These are phyloP conservation scores for Selaginella moellendorffii DNA, from an alignment of 75 land plant species.

Conservation along the genomic window DNA sequence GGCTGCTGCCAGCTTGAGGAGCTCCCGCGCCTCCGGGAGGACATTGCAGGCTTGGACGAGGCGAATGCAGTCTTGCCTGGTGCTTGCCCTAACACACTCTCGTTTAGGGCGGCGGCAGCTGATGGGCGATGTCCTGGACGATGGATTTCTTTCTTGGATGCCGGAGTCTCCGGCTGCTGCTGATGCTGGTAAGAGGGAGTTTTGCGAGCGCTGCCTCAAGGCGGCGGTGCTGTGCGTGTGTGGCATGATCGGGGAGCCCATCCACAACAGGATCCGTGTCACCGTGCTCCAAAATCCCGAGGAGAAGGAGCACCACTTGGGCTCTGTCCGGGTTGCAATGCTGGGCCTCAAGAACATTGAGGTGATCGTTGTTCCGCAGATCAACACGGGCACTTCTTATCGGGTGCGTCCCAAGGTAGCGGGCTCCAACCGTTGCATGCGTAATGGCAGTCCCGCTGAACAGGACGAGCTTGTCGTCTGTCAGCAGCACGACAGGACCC, in stretches of 20 bases:
- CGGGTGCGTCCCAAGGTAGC: conserved; percentile 26
- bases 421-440: conserved; percentile 19
- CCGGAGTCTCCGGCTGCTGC: no score
- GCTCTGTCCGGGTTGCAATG: conserved; percentile 50
- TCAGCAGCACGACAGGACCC: neutral
- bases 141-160: no score
- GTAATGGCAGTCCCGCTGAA: neutral
- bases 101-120: no score
- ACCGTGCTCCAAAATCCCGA: conserved; percentile 70
- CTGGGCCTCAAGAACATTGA: conserved; percentile 53
- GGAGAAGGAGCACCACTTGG: conserved; percentile 65
- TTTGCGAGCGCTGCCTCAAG: conserved; percentile 51
- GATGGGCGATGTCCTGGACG: no score
- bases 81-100: no score
- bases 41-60: no score
- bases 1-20: no score
- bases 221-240: conserved; percentile 55
- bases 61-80: no score
- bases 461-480: neutral
- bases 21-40: no score
- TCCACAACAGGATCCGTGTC: conserved; percentile 37
- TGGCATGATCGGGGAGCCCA: conserved; percentile 24
- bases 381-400: conserved; percentile 22
- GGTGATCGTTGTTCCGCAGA: conserved; percentile 42
- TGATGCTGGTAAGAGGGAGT: conserved; percentile 39